Base-by-base conservation (phyloP, 2,329 filamentous ascomycete species). In the Aschersonia sp. region DNA sequence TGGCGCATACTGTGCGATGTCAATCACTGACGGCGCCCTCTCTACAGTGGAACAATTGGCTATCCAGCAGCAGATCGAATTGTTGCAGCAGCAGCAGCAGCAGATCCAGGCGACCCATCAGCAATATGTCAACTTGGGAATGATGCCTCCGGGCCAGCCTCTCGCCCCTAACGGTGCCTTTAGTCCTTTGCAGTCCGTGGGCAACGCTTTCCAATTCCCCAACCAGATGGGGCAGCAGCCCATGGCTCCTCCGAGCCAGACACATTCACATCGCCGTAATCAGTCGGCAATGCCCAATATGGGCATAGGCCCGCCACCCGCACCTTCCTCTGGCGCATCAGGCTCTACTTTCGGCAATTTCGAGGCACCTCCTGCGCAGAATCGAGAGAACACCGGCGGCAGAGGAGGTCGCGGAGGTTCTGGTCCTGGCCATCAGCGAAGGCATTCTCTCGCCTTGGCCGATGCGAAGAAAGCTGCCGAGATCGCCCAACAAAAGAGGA, bases 401-500 rank as follows among this genome's bases (percentile, higher is more conserved):
- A 79, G 86, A 56, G 84, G 87, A 58, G 82, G 83, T 52, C 82
- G 88, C 42, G 61, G 60, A 12, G 74, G 79, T 51, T 72, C 80
- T 52, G 81, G 76, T 50, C 77, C 81, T 58, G 90, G 90, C 52
- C 92, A 98, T 63, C 85, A 94, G 65, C 81, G 92, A 61, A 83
- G 92, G 66, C 92, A 98, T 68, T 98, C 92, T 22, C 74, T 98
- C 54, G 92, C 89, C 53, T 72, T 98, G 54, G 87, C 89, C 39
- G 92, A 98, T 66, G 92, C 92, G 45, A 97, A 95, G 70, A 97
- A 96, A 71, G 92, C 92, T 44, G 92, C 92, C 49, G 92, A 98
- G 65, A 69, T 95, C 53, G 92, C 92, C 45, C 92, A 98, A 68
- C 90, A 95, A 72, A 96, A 96, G 70, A 78, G 89, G 65, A 94